Evolutionary conservation across 495 filamentous ascomycete species (phyloP).

Genomic region (Rusavskia elegans): DNA sequence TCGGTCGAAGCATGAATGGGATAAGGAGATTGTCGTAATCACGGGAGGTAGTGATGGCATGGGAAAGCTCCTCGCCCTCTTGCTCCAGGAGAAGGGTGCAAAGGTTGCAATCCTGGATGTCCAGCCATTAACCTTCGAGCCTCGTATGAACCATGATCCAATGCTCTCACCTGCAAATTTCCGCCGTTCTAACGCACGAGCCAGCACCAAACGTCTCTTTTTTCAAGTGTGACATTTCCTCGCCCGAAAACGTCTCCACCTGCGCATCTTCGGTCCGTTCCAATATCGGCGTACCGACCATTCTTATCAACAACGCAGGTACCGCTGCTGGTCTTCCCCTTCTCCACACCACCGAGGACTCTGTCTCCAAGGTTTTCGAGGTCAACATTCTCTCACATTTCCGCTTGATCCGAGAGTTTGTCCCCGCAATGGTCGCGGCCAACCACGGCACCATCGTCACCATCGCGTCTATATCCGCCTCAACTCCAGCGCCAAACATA

Average conservation of each 20-base stretch:
- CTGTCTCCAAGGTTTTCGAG: slow-evolving; percentile 49
- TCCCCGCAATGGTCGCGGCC: slow-evolving; percentile 41
- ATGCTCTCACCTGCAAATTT: background rate
- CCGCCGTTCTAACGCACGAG: background rate
- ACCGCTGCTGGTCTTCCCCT: slow-evolving; percentile 44
- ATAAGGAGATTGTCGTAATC: slow-evolving; percentile 50
- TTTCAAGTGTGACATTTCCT: slow-evolving; percentile 52
- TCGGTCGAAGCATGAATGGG: slow-evolving; percentile 48
- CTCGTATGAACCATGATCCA: slow-evolving; percentile 22
- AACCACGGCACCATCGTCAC: slow-evolving; percentile 69
- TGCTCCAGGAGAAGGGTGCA: slow-evolving; percentile 40
- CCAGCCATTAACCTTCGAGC: slow-evolving; percentile 36
- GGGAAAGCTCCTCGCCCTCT: slow-evolving; percentile 41
- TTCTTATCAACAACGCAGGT: slow-evolving; percentile 67
- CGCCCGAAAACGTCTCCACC: slow-evolving; percentile 26
- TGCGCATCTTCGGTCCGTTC: slow-evolving; percentile 33
- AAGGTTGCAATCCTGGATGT: slow-evolving; percentile 60
- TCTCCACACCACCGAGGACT: slow-evolving; percentile 35
- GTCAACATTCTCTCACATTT: slow-evolving; percentile 60
- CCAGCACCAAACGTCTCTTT: slow-evolving; percentile 36
- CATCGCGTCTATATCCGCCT: slow-evolving; percentile 46
- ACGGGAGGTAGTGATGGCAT: slow-evolving; percentile 60
- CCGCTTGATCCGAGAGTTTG: slow-evolving; percentile 46
- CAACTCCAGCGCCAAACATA: slow-evolving; percentile 44
- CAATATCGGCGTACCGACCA: slow-evolving; percentile 44